These are phyloP conservation scores for Mycena haematopus DNA, from an alignment of 768 basidiomycete species.

Conservation along the genomic window DNA sequence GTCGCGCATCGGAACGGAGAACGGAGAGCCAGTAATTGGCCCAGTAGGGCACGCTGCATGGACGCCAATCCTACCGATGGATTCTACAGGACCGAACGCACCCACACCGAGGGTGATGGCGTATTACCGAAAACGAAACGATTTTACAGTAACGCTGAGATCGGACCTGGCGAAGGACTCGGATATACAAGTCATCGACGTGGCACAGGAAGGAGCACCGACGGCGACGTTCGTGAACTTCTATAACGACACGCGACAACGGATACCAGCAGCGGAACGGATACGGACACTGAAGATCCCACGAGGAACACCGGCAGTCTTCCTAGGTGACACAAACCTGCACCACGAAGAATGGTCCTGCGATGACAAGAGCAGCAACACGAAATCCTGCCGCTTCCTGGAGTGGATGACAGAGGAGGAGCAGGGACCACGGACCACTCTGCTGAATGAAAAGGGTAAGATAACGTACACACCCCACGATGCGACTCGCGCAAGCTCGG, in stretches of 20 bases:
- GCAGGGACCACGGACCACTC: not conserved
- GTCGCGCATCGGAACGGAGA: conserved; percentile 28
- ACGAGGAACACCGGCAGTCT: not conserved
- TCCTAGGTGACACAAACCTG: conserved; percentile 5
- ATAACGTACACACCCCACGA: conserved; percentile 4
- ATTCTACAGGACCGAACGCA: not conserved
- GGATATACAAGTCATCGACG: conserved; percentile 35
- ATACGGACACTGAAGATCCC: not conserved
- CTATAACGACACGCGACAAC: conserved; percentile 33
- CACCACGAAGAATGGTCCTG: conserved; percentile 14
- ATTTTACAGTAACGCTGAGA: conserved; percentile 34
- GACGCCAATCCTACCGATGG: conserved; percentile 13
- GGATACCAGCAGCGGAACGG: not conserved
- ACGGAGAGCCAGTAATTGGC: conserved; percentile 20
- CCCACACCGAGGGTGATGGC: conserved; percentile 23
- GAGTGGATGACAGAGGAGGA: conserved; percentile 2
- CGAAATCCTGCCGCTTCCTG: not conserved
- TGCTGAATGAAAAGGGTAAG: conserved; percentile 11
- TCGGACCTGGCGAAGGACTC: conserved; percentile 33
- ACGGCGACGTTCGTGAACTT: conserved; percentile 34
- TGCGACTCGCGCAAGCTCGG: not conserved
- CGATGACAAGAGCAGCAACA: not conserved
- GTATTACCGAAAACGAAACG: conserved; percentile 24
- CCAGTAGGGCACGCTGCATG: conserved; percentile 22
- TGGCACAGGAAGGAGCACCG: conserved; percentile 26